Evolutionary conservation across 2,329 filamentous ascomycete genomes (phyloP).

Genomic region (Ophiobolus disseminans): DNA sequence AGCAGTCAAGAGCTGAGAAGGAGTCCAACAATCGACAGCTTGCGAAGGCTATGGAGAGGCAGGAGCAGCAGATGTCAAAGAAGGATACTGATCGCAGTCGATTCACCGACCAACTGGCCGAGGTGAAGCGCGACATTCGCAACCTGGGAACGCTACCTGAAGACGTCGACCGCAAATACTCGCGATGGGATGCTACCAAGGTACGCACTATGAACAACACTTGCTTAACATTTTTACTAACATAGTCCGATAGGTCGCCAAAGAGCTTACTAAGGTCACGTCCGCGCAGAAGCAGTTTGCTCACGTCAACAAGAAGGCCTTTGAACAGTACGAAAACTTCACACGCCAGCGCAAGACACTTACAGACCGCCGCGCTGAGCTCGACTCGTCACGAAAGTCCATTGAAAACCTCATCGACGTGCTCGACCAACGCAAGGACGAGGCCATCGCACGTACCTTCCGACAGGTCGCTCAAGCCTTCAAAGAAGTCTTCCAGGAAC

Average conservation of each 20-base stretch:
- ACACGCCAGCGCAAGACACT: slow-evolving; percentile 89
- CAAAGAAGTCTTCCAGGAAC: slow-evolving; percentile 87
- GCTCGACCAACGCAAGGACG: slow-evolving; percentile 93
- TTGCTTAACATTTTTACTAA: slow-evolving; percentile 13
- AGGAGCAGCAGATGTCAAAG: slow-evolving; percentile 91
- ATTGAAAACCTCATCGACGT: slow-evolving; percentile 93
- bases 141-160: slow-evolving; percentile 93
- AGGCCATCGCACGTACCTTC: slow-evolving; percentile 97
- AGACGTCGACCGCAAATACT: slow-evolving; percentile 90
- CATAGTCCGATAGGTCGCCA: slow-evolving; percentile 36
- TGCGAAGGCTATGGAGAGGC: slow-evolving; percentile 77
- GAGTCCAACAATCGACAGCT: slow-evolving; percentile 78
- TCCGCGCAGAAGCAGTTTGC: slow-evolving; percentile 95
- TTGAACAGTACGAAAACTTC: slow-evolving; percentile 98
- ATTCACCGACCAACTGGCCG: slow-evolving; percentile 76
- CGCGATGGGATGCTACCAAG: slow-evolving; percentile 78
- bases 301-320: slow-evolving; percentile 99
- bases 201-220: slow-evolving; percentile 58
- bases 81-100: slow-evolving; percentile 87
- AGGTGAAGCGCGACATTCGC: slow-evolving; percentile 87
- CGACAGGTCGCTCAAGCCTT: slow-evolving; percentile 97
- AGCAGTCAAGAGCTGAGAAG: slow-evolving; percentile 67
- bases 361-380: slow-evolving; percentile 81
- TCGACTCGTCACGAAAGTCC: slow-evolving; percentile 83
- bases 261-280: slow-evolving; percentile 85